These are phyloP conservation scores for Teratosphaeria zuluensis DNA, from an alignment of 2,329 filamentous ascomycete genomes.

Conservation along the genomic window DNA sequence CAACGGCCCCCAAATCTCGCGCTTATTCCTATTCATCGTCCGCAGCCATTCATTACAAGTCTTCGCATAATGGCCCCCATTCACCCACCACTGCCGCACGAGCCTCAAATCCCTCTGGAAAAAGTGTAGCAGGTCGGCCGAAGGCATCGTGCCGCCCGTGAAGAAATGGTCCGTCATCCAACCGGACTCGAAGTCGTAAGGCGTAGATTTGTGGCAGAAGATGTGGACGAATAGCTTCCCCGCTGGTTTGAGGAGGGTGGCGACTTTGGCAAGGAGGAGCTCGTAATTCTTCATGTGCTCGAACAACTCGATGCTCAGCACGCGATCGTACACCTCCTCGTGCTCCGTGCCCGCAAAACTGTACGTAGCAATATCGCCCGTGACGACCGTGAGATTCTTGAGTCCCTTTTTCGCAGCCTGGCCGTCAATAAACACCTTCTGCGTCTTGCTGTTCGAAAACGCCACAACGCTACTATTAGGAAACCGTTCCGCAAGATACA, in stretches of 20 bases:
- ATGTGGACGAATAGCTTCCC: slow-evolving; percentile 63
- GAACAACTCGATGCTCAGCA: slow-evolving; percentile 62
- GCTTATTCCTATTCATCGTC: slow-evolving; percentile 50
- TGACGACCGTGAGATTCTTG: slow-evolving; percentile 53
- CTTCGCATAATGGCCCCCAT: slow-evolving; percentile 56
- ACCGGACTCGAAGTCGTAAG: slow-evolving; percentile 61
- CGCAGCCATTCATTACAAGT: slow-evolving; percentile 62
- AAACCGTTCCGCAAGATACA: slow-evolving; percentile 57
- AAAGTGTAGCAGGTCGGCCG: slow-evolving; percentile 54
- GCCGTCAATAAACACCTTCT: slow-evolving; percentile 57
- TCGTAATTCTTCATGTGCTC: slow-evolving; percentile 69
- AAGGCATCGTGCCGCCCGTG: slow-evolving; percentile 63
- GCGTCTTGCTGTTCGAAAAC: slow-evolving; percentile 61
- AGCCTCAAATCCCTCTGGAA: slow-evolving; percentile 55
- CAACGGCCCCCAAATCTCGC: slow-evolving; percentile 54
- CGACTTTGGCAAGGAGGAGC: slow-evolving; percentile 54
- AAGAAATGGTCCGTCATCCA: slow-evolving; percentile 71
- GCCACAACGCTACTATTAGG: slow-evolving; percentile 54
- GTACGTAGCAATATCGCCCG: slow-evolving; percentile 57
- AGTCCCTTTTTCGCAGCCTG: slow-evolving; percentile 48
- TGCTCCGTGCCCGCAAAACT: slow-evolving; percentile 45
- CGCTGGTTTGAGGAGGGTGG: slow-evolving; percentile 47
- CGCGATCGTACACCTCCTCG: slow-evolving; percentile 46
- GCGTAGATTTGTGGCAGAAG: slow-evolving; percentile 54
- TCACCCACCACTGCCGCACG: slow-evolving; percentile 61